phyloP scores from a whole-genome alignment of 192 early-diverging fungal species.

The Rhizophlyctis rosea region DNA sequence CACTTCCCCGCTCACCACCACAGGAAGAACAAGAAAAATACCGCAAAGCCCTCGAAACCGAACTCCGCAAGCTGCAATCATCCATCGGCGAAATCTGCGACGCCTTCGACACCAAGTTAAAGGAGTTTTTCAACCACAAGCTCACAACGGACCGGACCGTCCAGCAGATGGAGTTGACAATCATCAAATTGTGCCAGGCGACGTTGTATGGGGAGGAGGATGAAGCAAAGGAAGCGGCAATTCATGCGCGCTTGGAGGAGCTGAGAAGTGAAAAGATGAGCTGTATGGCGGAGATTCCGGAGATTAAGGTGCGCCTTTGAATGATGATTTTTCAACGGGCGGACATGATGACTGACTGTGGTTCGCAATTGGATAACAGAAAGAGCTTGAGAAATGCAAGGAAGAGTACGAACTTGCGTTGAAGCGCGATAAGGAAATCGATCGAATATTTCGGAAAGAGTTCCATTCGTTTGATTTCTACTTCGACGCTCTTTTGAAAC shows the following conservation, averaged over 20 bases:
- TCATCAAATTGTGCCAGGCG: slow-evolving; percentile 43
- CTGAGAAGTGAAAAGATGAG: slow-evolving; percentile 39
- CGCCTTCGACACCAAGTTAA: slow-evolving; percentile 42
- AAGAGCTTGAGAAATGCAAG: slow-evolving; percentile 49
- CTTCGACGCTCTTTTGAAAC: slow-evolving; percentile 40
- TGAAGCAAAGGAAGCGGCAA: slow-evolving; percentile 42
- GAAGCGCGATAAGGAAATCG: slow-evolving; percentile 57
- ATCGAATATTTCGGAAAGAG: slow-evolving; percentile 55
- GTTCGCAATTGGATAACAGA: slow-evolving; percentile 27
- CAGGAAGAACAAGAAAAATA: slow-evolving; percentile 64
- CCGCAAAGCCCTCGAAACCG: slow-evolving; percentile 60
- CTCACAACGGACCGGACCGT: slow-evolving; percentile 45
- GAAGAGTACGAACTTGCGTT: slow-evolving; percentile 52
- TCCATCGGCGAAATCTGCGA: slow-evolving; percentile 50
- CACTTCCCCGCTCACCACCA: too few species aligned
- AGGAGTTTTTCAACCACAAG: slow-evolving; percentile 41
- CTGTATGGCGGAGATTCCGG: slow-evolving; percentile 44
- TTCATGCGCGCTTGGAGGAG: slow-evolving; percentile 38
- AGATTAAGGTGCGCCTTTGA: slow-evolving; percentile 43
- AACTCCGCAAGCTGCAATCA: slow-evolving; percentile 53
- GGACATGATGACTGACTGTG: slow-evolving; percentile 6
- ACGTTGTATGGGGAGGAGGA: slow-evolving; percentile 40
- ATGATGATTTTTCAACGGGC: slow-evolving; percentile 5
- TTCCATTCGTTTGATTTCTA: slow-evolving; percentile 42
- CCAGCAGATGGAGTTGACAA: slow-evolving; percentile 46